Conservation (phyloP, 208 protist species). For the Tetramitus jugosus region DNA sequence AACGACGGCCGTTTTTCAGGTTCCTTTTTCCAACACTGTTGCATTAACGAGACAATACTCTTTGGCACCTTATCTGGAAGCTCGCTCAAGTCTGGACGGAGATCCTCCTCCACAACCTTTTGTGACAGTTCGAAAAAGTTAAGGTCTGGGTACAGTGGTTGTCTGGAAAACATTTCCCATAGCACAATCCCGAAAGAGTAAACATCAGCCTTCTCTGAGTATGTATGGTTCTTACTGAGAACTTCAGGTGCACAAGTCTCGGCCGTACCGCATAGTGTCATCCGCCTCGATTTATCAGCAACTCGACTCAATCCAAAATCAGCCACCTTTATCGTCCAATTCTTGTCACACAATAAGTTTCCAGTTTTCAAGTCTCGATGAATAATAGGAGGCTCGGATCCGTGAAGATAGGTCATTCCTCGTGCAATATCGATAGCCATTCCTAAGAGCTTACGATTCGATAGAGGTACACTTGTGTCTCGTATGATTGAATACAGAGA, state of each 20-base stretch:
- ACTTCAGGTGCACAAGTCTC: slow-evolving; percentile 14
- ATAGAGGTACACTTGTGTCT: slow-evolving; percentile 3
- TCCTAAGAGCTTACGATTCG: background rate
- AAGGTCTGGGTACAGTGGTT: background rate
- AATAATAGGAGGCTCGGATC: slow-evolving; percentile 1
- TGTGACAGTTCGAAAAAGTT: background rate
- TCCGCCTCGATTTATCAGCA: background rate
- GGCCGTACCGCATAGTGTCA: slow-evolving; percentile 10
- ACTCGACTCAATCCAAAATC: slow-evolving; percentile 5
- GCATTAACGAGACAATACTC: background rate
- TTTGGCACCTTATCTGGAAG: background rate
- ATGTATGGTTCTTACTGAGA: background rate
- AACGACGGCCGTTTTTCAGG: background rate
- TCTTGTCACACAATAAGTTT: slow-evolving; percentile 16
- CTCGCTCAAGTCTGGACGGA: background rate
- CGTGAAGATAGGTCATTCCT: slow-evolving; percentile 23
- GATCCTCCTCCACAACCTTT: background rate
- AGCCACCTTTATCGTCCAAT: background rate
- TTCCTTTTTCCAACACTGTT: background rate
- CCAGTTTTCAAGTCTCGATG: slow-evolving; percentile 19
- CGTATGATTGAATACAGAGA: background rate
- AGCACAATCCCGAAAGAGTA: slow-evolving; percentile 25
- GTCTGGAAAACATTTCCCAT: slow-evolving; percentile 20
- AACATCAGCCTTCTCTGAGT: slow-evolving; percentile 15
- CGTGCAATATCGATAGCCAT: slow-evolving; percentile 17